phyloP scores from a whole-genome alignment of 768 basidiomycete genomes.

The Podaxis sp. region DNA sequence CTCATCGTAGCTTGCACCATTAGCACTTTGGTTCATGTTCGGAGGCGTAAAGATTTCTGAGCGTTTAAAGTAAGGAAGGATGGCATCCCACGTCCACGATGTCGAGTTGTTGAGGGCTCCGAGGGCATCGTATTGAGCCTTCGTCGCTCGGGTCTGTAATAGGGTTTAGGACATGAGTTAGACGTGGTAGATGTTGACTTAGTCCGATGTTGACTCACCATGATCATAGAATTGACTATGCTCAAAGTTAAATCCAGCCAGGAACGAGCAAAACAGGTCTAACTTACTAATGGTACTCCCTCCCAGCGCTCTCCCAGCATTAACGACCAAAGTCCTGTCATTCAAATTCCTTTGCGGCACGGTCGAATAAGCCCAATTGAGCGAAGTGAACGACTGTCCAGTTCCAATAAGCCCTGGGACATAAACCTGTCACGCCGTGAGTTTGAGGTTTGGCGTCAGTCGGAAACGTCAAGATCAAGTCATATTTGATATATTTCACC shows the following conservation, averaged over 20 bases:
- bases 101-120: conserved; percentile 23
- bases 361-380: conserved; percentile 52
- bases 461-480: neutral
- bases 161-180: neutral
- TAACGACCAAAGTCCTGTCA: conserved; percentile 35
- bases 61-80: conserved; percentile 46
- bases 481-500: conserved; percentile 21
- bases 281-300: conserved; percentile 49
- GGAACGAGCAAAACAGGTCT: neutral
- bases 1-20: conserved; percentile 25
- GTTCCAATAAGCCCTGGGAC: conserved; percentile 31
- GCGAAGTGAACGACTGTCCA: conserved; percentile 32
- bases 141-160: conserved; percentile 30
- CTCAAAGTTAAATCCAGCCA: neutral
- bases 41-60: conserved; percentile 61
- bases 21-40: conserved; percentile 25
- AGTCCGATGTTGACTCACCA: conserved; percentile 21
- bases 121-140: conserved; percentile 31
- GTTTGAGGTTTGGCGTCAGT: neutral
- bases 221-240: conserved; percentile 47
- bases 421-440: conserved; percentile 23
- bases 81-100: conserved; percentile 38
- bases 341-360: conserved; percentile 41
- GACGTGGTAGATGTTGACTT: neutral
- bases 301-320: conserved; percentile 52